Conservation (phyloP, 1,139 yeast genomes). For the Lodderomyces metapsilosis region DNA sequence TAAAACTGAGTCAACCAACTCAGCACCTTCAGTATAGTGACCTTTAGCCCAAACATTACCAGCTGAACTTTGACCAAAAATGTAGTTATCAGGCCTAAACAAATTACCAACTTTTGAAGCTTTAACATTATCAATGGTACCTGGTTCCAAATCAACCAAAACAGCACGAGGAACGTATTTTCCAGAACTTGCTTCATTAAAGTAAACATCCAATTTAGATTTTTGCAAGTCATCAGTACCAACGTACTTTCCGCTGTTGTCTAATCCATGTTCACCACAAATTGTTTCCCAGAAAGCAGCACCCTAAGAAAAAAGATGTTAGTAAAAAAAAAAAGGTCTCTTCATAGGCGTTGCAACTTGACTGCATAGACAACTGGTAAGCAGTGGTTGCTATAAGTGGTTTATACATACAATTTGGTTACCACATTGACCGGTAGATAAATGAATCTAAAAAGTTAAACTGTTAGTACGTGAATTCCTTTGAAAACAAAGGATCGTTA, state of each 20-base stretch:
- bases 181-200: slow-evolving; percentile 66
- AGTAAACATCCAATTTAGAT: slow-evolving; percentile 51
- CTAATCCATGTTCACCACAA: slow-evolving; percentile 95
- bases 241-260: slow-evolving; percentile 73
- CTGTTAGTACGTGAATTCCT: neutral
- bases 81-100: slow-evolving; percentile 88
- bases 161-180: slow-evolving; percentile 94
- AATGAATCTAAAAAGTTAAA: slow-evolving; percentile 61
- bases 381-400: neutral
- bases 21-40: slow-evolving; percentile 95
- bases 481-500: neutral
- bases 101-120: slow-evolving; percentile 75
- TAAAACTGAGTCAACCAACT: slow-evolving; percentile 82
- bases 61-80: slow-evolving; percentile 88
- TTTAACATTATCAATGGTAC: slow-evolving; percentile 83
- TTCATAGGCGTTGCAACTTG: too few species aligned
- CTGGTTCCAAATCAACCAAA: slow-evolving; percentile 90
- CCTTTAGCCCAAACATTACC: slow-evolving; percentile 98
- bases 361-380: neutral
- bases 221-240: slow-evolving; percentile 69
- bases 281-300: slow-evolving; percentile 98
- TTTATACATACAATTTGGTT: slow-evolving; percentile 78
- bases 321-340: too few species aligned
- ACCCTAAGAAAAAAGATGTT: slow-evolving; percentile 46
- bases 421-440: slow-evolving; percentile 99